phyloP scores from a whole-genome alignment of 2,329 filamentous ascomycete species.

The Colletotrichum salicis region DNA sequence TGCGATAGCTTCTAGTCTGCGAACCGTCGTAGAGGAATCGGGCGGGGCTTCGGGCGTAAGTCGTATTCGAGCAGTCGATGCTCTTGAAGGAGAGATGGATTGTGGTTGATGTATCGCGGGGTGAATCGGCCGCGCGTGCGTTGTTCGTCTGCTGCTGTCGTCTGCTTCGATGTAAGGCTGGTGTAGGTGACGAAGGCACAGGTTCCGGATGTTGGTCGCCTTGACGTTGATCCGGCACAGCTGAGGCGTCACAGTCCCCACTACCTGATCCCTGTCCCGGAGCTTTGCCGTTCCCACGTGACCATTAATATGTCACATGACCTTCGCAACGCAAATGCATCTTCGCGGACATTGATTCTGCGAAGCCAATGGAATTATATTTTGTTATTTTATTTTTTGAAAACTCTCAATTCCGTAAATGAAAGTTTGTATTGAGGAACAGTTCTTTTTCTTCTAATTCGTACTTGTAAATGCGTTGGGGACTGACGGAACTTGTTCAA shows the following conservation, averaged over 20 bases:
- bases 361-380: no score
- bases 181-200: background rate
- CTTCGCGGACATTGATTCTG: background rate
- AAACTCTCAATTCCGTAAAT: no score
- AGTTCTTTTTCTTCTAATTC: no score
- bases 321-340: background rate
- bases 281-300: conserved; percentile 10
- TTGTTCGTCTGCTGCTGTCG: conserved; percentile 8
- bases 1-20: conserved; percentile 5
- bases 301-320: background rate
- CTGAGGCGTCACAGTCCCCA: conserved; percentile 35
- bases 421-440: no score
- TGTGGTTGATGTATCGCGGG: background rate
- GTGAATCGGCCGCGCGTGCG: background rate
- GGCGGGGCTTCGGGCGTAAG: background rate
- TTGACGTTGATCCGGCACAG: conserved; percentile 35
- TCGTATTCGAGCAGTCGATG: background rate
- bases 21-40: conserved; percentile 19
- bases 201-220: conserved; percentile 18
- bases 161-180: conserved; percentile 14
- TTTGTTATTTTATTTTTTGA: no score
- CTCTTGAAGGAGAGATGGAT: background rate
- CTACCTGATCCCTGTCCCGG: conserved; percentile 15
- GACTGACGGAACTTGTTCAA: background rate
- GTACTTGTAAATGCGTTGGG: no score